These are phyloP conservation scores for Melastoma malabathricum DNA, from an alignment of 345 rosid species.

Conservation along the genomic window DNA sequence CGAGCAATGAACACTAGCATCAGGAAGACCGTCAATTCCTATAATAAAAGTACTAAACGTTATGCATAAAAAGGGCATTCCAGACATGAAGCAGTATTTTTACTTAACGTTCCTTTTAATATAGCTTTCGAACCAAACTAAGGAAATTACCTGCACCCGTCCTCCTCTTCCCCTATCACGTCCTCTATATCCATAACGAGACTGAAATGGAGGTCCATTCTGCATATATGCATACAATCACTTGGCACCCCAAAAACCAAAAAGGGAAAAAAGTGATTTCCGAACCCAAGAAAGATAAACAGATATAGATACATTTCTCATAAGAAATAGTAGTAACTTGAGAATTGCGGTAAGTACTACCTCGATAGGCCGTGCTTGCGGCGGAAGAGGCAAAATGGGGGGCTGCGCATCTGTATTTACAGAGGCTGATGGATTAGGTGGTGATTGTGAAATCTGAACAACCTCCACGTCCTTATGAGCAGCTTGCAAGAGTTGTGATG, in stretches of 20 bases:
- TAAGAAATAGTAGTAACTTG: no score
- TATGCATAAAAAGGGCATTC: no score
- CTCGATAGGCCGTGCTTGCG: slow-evolving; percentile 19
- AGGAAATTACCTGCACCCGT: slow-evolving; percentile 36
- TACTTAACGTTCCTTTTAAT: no score
- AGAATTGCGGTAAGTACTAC: no score
- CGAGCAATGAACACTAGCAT: background rate
- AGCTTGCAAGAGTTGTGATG: slow-evolving; percentile 16
- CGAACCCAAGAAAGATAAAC: background rate
- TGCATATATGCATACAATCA: slow-evolving; percentile 18
- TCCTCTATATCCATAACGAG: slow-evolving; percentile 49
- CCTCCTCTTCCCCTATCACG: slow-evolving; percentile 80
- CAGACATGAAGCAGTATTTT: no score
- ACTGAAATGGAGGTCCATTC: slow-evolving; percentile 48
- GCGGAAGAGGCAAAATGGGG: slow-evolving; percentile 74
- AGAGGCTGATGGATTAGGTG: slow-evolving; percentile 34
- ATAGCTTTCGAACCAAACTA: background rate
- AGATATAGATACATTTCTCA: no score
- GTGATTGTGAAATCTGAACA: slow-evolving; percentile 45
- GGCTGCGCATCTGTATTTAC: slow-evolving; percentile 49
- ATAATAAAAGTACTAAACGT: no score
- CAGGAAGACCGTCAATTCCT: background rate
- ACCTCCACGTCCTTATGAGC: slow-evolving; percentile 61
- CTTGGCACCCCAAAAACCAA: background rate
- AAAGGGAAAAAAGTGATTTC: no score